These are phyloP conservation scores for Chalciporus chontae DNA, from an alignment of 768 basidiomycete species.

Conservation along the genomic window DNA sequence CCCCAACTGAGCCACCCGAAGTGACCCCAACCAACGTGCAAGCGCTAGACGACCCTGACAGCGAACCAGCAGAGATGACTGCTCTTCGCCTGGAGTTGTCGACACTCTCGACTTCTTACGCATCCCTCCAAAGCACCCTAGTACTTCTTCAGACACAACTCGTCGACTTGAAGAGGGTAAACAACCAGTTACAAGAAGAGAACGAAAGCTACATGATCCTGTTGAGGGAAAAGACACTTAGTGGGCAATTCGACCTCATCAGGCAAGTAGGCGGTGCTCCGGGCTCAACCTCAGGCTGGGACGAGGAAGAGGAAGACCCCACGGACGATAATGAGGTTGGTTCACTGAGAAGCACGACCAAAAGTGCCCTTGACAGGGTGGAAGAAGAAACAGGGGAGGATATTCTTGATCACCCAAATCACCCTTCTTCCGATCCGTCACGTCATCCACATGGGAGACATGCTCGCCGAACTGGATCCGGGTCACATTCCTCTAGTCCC, in stretches of 20 bases:
- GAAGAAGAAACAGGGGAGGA: constrained; percentile 49
- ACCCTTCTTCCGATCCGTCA: constrained; percentile 35
- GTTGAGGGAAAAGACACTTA: constrained; percentile 85
- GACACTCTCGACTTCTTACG: constrained; percentile 81
- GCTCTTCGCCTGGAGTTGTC: constrained; percentile 79
- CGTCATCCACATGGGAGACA: constrained; percentile 43
- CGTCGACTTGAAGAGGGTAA: constrained; percentile 82
- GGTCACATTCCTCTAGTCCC: constrained; percentile 44
- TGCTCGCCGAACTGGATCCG: constrained; percentile 54
- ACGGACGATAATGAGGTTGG: constrained; percentile 45
- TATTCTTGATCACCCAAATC: constrained; percentile 38
- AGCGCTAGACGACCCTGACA: constrained; percentile 59
- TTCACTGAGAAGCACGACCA: constrained; percentile 53
- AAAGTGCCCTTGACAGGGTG: constrained; percentile 60
- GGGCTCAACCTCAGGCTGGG: constrained; percentile 38
- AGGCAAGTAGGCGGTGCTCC: constrained; percentile 56
- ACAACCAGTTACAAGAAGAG: constrained; percentile 87
- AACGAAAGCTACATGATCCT: constrained; percentile 97
- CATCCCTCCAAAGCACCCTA: constrained; percentile 79
- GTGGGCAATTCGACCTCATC: constrained; percentile 79
- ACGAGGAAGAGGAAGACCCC: constrained; percentile 30
- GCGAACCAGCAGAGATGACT: constrained; percentile 86
- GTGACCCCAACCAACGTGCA: constrained; percentile 33
- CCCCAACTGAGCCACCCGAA: constrained; percentile 22
- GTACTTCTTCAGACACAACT: constrained; percentile 83